Percentiles rank a stretch among this genome's conserved stretches.
phyloP scores from a whole-genome alignment of 441 rosid species.

The Theobroma grandiflorum region DNA sequence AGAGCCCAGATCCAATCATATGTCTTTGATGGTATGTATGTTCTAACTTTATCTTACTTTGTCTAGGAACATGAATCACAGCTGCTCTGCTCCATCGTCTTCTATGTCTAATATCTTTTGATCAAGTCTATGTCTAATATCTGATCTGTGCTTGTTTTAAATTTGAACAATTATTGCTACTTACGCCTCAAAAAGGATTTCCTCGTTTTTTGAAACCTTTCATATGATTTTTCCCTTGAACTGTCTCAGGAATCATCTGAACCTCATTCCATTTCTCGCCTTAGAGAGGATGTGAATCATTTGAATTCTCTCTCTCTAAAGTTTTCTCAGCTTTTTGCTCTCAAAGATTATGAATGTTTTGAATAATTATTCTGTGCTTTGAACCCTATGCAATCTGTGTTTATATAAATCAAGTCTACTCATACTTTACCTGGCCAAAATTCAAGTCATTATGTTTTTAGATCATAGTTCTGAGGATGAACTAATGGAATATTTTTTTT shows the following conservation, averaged over 20 bases:
- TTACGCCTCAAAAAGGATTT: not conserved
- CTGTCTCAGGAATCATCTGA: not conserved
- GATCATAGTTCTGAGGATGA: not conserved
- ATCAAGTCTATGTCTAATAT: not conserved
- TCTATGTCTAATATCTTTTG: not conserved
- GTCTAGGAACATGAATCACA: not conserved
- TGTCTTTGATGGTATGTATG: slow-evolving; percentile 68
- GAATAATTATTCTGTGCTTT: no score
- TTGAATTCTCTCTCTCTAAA: no score
- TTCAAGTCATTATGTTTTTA: not conserved
- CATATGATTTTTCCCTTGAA: not conserved
- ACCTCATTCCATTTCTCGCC: not conserved
- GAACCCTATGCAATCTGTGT: no score
- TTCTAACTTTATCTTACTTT: not conserved
- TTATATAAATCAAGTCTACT: not conserved
- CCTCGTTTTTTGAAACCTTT: not conserved
- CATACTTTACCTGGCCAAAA: no score
- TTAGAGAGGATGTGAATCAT: not conserved
- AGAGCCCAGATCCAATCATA: slow-evolving; percentile 68
- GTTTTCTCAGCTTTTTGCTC: no score
- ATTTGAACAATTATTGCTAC: not conserved
- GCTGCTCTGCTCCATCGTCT: not conserved
- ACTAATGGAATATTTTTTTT: slow-evolving; percentile 22
- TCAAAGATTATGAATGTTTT: no score
- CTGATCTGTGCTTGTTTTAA: not conserved